phyloP scores from a whole-genome alignment of 208 protist species.

The Strigomonas culicis region DNA sequence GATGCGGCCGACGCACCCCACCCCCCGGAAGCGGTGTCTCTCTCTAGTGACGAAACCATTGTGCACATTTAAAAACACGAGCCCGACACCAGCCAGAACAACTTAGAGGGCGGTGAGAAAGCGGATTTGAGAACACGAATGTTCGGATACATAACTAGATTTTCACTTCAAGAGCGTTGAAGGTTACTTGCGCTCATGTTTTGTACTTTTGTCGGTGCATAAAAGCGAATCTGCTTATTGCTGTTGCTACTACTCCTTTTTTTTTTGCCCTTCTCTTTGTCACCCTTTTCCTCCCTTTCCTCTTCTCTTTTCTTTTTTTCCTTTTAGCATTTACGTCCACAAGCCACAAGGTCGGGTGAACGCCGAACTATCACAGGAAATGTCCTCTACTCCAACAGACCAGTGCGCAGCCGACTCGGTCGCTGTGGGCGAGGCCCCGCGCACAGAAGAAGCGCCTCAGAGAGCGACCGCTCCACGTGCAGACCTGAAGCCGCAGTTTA shows the following conservation, averaged over 20 bases:
- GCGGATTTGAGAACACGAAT: background rate
- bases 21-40: too few relatives aligned
- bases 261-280: background rate
- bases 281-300: background rate
- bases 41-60: background rate
- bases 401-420: background rate
- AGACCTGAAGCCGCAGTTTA: background rate
- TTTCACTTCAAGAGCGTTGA: background rate
- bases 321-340: background rate
- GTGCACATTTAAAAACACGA: background rate
- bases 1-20: too few relatives aligned
- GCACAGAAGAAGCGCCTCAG: background rate
- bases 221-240: background rate
- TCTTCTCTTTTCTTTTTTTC: conserved; percentile 10
- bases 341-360: background rate
- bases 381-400: background rate
- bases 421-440: background rate
- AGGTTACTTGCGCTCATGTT: background rate
- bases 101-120: background rate
- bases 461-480: too few relatives aligned
- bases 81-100: too few relatives aligned
- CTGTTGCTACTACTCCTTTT: background rate
- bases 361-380: background rate
- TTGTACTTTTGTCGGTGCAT: background rate
- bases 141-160: background rate